Percentiles rank a stretch among this genome's conserved stretches.
phyloP scores from a whole-genome alignment of 208 protist species.

The Endotrypanum monterogeii region DNA sequence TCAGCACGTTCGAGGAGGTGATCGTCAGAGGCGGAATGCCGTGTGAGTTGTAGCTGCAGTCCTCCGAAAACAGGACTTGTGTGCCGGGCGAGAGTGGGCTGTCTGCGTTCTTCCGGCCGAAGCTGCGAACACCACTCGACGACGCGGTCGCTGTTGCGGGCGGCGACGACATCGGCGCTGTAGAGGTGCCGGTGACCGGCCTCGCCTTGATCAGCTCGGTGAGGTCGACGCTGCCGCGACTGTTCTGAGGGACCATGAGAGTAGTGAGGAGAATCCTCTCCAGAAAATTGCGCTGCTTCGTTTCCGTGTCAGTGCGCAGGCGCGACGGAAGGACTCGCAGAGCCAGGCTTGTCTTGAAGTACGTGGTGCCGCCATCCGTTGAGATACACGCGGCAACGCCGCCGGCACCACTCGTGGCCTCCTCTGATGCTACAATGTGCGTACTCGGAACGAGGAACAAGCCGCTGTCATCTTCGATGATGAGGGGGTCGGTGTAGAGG shows the following conservation, averaged over 20 bases:
- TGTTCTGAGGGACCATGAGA: constrained; percentile 54
- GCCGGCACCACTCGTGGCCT: neutral
- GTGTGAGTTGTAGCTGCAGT: constrained; percentile 51
- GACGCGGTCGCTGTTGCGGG: neutral
- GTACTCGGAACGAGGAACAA: constrained; percentile 54
- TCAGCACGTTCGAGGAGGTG: constrained; percentile 33
- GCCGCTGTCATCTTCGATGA: constrained; percentile 64
- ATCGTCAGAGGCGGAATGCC: constrained; percentile 47
- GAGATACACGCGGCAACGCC: constrained; percentile 52
- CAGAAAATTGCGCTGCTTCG: constrained; percentile 39
- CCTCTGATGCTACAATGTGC: constrained; percentile 36
- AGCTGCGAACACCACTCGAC: neutral
- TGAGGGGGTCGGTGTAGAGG: constrained; percentile 53
- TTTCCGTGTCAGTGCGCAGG: constrained; percentile 40
- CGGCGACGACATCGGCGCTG: no score
- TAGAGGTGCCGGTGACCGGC: neutral
- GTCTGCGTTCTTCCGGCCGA: neutral
- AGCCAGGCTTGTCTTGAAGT: constrained; percentile 31
- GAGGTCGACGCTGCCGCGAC: constrained; percentile 54
- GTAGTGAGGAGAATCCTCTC: constrained; percentile 51
- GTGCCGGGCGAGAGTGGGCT: constrained; percentile 27
- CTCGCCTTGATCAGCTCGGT: constrained; percentile 26
- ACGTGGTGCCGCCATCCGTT: constrained; percentile 48
- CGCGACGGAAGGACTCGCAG: constrained; percentile 46
- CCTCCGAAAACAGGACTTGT: constrained; percentile 51